These are phyloP conservation scores for Cryphonectria japonica DNA, from an alignment of 2,329 filamentous ascomycete species.

Conservation along the genomic window DNA sequence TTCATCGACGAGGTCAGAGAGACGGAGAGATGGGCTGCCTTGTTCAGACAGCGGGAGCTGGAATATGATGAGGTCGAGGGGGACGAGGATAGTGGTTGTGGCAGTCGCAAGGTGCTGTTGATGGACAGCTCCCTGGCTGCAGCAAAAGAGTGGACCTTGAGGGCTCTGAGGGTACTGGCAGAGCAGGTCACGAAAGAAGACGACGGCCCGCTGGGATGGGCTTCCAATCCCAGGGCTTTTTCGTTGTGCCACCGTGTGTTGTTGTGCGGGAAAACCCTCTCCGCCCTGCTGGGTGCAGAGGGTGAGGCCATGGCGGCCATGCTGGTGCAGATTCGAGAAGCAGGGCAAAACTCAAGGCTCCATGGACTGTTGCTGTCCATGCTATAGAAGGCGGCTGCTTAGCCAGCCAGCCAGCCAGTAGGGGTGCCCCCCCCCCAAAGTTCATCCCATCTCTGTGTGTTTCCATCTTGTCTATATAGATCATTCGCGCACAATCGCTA, in stretches of 20 bases:
- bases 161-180: slow-evolving; percentile 43
- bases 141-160: slow-evolving; percentile 52
- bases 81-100: slow-evolving; percentile 27
- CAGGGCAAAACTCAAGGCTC: slow-evolving; percentile 28
- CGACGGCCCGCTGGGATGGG: slow-evolving; percentile 75
- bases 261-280: slow-evolving; percentile 40
- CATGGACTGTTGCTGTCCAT: slow-evolving; percentile 31
- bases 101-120: slow-evolving; percentile 8
- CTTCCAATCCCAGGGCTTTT: slow-evolving; percentile 70
- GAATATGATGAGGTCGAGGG: slow-evolving; percentile 29
- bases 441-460: neutral
- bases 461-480: neutral
- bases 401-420: neutral
- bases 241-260: slow-evolving; percentile 57
- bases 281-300: slow-evolving; percentile 20
- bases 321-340: slow-evolving; percentile 29
- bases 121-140: slow-evolving; percentile 31
- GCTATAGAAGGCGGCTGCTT: neutral
- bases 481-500: neutral
- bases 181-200: slow-evolving; percentile 40
- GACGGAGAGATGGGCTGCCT: slow-evolving; percentile 66
- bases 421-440: no score
- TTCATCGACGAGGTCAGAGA: slow-evolving; percentile 84
- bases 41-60: slow-evolving; percentile 43
- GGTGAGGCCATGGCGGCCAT: slow-evolving; percentile 19